Base-by-base conservation (phyloP, 352 stramenopile species). In the Globisporangium okanoganense region DNA sequence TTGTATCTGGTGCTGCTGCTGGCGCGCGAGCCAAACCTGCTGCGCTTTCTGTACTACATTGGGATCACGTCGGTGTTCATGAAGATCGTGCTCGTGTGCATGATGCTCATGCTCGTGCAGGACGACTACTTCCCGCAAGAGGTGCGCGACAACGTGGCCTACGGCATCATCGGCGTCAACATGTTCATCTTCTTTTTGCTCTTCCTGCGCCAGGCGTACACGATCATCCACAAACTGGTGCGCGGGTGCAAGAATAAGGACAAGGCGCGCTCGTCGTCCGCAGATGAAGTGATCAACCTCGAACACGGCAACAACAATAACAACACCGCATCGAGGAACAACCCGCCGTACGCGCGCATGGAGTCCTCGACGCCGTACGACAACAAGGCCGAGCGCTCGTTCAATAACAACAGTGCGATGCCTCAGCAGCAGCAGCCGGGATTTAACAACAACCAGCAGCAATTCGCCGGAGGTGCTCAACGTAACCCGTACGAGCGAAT, bases 41-140 rank as follows among this genome's bases (percentile, higher is more conserved):
- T 94, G 52, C 76, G 85, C 3, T 90, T 94, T 54, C 67, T 94
- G 60, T 94, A 90, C 69, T 94, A 93, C 69, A 83, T 95, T 35
- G 85, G 80, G 31, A 70, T 93, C 40, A 58, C 71, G 13, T 91
- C 83, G 1, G 76, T 92, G 25, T 90, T 93, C 44, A 73, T 92
- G 68, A 95, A 95, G 70, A 60, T 92, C 22, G 73, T 93, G 55
- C 78, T 94, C 13, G 73, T 95, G 24, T 85, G 69, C 59, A 74
- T 94, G 56, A 93, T 92, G 82, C 66, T 92, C 29, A 73, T 93
- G 59, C 72, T 95, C 52, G 79, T 82, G 20, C 78, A 86, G 33
- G 83, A 92, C 49, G 75, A 93, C 56, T 80, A 84, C 49, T 93
- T 95, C 65, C 86, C 86, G 5, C 86, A 95, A 27, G 71, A 29